Evolutionary conservation across 2,329 filamentous ascomycete species (phyloP).

Genomic region (Curvularia verruculosa): DNA sequence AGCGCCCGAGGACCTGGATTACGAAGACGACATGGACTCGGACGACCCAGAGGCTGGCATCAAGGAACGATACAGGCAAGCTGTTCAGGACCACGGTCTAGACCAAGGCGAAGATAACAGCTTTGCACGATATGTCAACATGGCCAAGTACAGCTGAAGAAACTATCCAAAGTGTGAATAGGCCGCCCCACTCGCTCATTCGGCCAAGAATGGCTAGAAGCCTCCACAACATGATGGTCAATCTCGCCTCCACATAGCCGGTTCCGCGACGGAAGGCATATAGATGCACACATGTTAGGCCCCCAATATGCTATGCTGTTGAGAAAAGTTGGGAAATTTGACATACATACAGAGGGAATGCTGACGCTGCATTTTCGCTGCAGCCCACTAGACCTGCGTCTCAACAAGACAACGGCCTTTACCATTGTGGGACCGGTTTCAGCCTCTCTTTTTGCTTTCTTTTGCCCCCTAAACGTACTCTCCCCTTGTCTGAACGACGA

Average conservation of each 20-base stretch:
- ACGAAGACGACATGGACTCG: constrained; percentile 62
- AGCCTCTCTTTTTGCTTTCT: constrained; percentile 8
- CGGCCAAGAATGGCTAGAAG: not conserved
- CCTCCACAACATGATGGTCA: not conserved
- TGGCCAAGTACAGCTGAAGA: constrained; percentile 45
- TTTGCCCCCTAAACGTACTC: not conserved
- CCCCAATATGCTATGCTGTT: constrained; percentile 8
- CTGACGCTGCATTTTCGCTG: no score
- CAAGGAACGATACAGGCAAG: constrained; percentile 76
- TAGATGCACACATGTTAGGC: constrained; percentile 15
- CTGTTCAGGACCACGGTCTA: constrained; percentile 62
- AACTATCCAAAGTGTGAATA: constrained; percentile 9
- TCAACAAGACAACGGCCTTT: no score
- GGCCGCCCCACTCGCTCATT: constrained; percentile 10
- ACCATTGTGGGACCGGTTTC: constrained; percentile 1
- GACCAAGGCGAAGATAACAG: constrained; percentile 57
- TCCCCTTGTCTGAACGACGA: not conserved
- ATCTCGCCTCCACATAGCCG: constrained; percentile 22
- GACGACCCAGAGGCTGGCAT: constrained; percentile 67
- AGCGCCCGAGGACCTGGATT: constrained; percentile 59
- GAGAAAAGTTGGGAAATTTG: constrained; percentile 1
- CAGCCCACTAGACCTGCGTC: no score
- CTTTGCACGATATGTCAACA: constrained; percentile 57
- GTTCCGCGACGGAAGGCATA: constrained; percentile 17
- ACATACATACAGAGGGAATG: constrained; percentile 6